Conservation (phyloP, 2,329 filamentous ascomycete genomes). For the Penicillium sp. region DNA sequence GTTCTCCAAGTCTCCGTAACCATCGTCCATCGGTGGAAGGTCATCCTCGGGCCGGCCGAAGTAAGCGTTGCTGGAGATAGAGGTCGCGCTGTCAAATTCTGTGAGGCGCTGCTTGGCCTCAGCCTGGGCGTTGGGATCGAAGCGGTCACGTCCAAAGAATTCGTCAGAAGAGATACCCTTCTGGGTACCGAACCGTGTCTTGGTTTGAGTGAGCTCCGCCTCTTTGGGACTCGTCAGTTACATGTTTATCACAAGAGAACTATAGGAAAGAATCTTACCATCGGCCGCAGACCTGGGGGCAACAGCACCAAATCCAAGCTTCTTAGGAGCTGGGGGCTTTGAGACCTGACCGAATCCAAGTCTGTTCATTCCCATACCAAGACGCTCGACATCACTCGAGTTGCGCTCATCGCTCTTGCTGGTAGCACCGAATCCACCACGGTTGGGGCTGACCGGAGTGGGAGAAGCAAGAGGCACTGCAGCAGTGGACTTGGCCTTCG, state of each 20-base stretch:
- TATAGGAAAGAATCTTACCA: conserved; percentile 53
- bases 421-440: conserved; percentile 60
- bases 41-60: conserved; percentile 92
- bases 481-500: conserved; percentile 31
- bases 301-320: conserved; percentile 85
- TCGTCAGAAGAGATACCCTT: conserved; percentile 98
- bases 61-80: conserved; percentile 96
- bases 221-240: conserved; percentile 39
- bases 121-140: conserved; percentile 74
- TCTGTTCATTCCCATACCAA: conserved; percentile 84
- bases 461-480: conserved; percentile 69
- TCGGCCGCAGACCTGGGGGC: conserved; percentile 68
- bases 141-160: conserved; percentile 90
- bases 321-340: conserved; percentile 65
- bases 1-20: conserved; percentile 86
- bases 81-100: conserved; percentile 86
- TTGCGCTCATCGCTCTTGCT: conserved; percentile 55
- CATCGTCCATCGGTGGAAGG: conserved; percentile 62
- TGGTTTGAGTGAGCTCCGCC: conserved; percentile 80
- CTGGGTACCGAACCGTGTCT: conserved; percentile 83
- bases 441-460: conserved; percentile 70
- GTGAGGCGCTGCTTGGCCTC: conserved; percentile 86
- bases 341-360: conserved; percentile 83
- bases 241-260: neutral
- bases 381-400: conserved; percentile 77